Evolutionary conservation across 2,329 filamentous ascomycete species (phyloP).

Genomic region (Bisporella sp.): DNA sequence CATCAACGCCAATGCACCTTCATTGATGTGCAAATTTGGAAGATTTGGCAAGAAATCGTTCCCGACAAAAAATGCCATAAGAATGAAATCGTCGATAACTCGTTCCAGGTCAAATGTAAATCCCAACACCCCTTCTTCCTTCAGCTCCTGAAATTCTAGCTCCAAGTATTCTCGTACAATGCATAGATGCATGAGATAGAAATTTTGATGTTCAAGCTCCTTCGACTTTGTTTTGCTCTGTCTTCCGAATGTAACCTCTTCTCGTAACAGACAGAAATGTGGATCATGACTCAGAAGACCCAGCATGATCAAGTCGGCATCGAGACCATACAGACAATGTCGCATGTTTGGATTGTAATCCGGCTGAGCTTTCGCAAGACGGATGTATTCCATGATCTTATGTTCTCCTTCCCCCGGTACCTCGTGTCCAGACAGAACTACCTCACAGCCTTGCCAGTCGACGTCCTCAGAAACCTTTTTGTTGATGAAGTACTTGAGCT

Average conservation of each 20-base stretch:
- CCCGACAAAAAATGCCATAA: conserved; percentile 99
- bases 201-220: conserved; percentile 97
- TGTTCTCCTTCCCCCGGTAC: conserved; percentile 97
- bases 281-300: conserved; percentile 95
- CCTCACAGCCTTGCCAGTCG: conserved; percentile 95
- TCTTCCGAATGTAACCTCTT: conserved; percentile 95
- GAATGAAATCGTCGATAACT: conserved; percentile 97
- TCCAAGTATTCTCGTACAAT: conserved; percentile 97
- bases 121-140: conserved; percentile 61
- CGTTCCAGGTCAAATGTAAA: conserved; percentile 91
- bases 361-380: conserved; percentile 91
- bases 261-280: conserved; percentile 93
- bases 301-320: conserved; percentile 98
- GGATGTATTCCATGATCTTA: conserved; percentile 99
- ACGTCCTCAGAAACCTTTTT: conserved; percentile 97
- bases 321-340: conserved; percentile 93
- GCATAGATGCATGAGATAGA: conserved; percentile 94
- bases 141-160: conserved; percentile 90
- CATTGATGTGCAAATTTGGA: conserved; percentile 95
- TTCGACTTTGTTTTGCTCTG: conserved; percentile 84
- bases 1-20: conserved; percentile 94
- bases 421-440: conserved; percentile 94
- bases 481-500: conserved; percentile 97
- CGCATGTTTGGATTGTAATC: conserved; percentile 89
- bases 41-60: conserved; percentile 98